A percentile compares a stretch with the other conserved stretches of the same genome.
Evolutionary conservation across 495 filamentous ascomycete genomes (phyloP).

Genomic region (Bryoglossum gracile): DNA sequence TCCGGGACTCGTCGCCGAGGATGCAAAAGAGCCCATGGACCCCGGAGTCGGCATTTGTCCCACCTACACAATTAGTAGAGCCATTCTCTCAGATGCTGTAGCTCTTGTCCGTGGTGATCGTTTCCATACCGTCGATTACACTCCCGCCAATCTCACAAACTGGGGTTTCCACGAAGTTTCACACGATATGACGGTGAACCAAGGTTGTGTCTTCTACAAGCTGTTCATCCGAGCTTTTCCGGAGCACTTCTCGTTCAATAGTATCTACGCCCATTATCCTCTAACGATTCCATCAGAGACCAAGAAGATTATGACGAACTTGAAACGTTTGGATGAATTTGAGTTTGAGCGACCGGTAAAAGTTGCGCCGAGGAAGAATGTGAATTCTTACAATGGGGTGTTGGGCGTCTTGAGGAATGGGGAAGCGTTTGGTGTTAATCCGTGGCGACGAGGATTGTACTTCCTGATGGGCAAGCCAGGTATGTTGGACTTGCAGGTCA

Average conservation of each 20-base stretch:
- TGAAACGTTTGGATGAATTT: conserved; percentile 62
- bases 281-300: conserved; percentile 75
- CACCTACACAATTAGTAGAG: conserved; percentile 72
- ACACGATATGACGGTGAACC: conserved; percentile 63
- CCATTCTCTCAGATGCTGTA: conserved; percentile 77
- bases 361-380: conserved; percentile 41
- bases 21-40: conserved; percentile 60
- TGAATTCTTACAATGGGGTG: conserved; percentile 53
- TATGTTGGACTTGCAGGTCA: too few relatives aligned
- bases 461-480: conserved; percentile 42
- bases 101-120: conserved; percentile 78
- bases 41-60: conserved; percentile 76
- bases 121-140: conserved; percentile 77
- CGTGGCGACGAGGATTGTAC: conserved; percentile 55
- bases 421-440: conserved; percentile 54
- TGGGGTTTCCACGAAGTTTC: conserved; percentile 64
- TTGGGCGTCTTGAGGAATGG: conserved; percentile 54
- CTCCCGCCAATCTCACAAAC: conserved; percentile 66
- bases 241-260: conserved; percentile 65
- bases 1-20: conserved; percentile 71
- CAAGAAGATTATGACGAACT: conserved; percentile 59
- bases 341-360: conserved; percentile 55
- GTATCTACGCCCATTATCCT: conserved; percentile 77
- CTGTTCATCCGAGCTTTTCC: conserved; percentile 71
- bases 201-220: conserved; percentile 81